A percentile compares a stretch with the other conserved stretches of the same genome.
phyloP scores from a whole-genome alignment of 2,329 filamentous ascomycete genomes.

The Apiospora pterosperma region DNA sequence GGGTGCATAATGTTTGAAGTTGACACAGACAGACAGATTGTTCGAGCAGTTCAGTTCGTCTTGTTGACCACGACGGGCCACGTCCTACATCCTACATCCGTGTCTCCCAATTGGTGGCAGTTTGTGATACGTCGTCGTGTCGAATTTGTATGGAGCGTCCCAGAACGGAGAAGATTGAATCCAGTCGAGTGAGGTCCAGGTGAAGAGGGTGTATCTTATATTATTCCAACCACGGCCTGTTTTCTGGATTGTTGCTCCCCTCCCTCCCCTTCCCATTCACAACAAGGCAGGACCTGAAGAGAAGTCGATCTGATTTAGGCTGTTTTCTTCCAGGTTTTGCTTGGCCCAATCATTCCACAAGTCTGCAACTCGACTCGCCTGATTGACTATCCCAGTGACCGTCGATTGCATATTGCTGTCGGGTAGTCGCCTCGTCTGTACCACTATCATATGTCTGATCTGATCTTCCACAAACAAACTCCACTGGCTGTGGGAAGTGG shows the following conservation, averaged over 20 bases:
- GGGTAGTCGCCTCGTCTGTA: conserved; percentile 1
- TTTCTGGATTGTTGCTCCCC: background rate
- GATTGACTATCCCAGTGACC: background rate
- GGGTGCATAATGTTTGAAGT: background rate
- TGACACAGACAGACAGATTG: background rate
- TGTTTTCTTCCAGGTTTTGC: background rate
- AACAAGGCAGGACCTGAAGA: background rate
- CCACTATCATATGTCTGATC: background rate
- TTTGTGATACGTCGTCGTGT: background rate
- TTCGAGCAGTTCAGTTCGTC: background rate
- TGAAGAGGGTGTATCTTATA: background rate
- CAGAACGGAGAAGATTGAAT: background rate
- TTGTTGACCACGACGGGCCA: background rate
- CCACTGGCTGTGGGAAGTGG: background rate
- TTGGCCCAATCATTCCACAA: background rate
- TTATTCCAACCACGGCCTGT: background rate
- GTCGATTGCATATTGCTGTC: background rate
- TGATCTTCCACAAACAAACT: background rate
- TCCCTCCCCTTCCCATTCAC: background rate
- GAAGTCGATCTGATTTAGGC: background rate
- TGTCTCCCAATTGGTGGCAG: background rate
- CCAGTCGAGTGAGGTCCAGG: background rate
- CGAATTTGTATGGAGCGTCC: background rate
- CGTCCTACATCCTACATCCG: background rate
- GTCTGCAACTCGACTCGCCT: background rate